These are phyloP conservation scores for Suhomyces tanzawaensis DNA, from an alignment of 805 yeast species.

Conservation along the genomic window DNA sequence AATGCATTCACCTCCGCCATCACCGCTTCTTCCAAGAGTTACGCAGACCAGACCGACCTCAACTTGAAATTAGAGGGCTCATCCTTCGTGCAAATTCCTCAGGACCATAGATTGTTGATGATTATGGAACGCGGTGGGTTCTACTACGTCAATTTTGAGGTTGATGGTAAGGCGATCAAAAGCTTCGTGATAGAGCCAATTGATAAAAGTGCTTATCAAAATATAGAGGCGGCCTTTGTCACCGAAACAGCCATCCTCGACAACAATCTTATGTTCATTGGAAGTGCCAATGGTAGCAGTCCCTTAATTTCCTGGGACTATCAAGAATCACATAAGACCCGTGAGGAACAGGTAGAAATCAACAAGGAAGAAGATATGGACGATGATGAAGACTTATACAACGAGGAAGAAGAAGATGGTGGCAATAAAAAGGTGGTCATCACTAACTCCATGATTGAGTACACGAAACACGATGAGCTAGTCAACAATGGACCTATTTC, in stretches of 20 bases:
- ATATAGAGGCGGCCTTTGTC: conserved; percentile 37
- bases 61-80: conserved; percentile 58
- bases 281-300: conserved; percentile 60
- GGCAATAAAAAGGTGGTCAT: conserved; percentile 5
- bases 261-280: conserved; percentile 51
- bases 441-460: conserved; percentile 6
- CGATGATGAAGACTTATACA: conserved; percentile 40
- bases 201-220: conserved; percentile 24
- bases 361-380: conserved; percentile 7
- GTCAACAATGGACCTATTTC: conserved; percentile 72
- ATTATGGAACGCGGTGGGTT: conserved; percentile 33
- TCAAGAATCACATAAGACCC: conserved; percentile 11
- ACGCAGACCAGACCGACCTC: conserved; percentile 48
- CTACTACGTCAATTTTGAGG: conserved; percentile 33
- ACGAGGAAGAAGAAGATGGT: conserved; percentile 34
- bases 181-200: conserved; percentile 31
- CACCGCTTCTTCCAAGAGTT: conserved; percentile 35
- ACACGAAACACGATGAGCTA: conserved; percentile 45
- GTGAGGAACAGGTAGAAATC: conserved; percentile 6
- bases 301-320: conserved; percentile 45
- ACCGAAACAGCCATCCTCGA: conserved; percentile 41
- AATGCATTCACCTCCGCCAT: conserved; percentile 49
- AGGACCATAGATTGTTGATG: conserved; percentile 34
- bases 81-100: conserved; percentile 31
- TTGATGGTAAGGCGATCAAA: conserved; percentile 44